Evolutionary conservation across 441 rosid species (phyloP), one percentile per base, ranked within the genome.

Genomic region (Populus tomentosa): DNA sequence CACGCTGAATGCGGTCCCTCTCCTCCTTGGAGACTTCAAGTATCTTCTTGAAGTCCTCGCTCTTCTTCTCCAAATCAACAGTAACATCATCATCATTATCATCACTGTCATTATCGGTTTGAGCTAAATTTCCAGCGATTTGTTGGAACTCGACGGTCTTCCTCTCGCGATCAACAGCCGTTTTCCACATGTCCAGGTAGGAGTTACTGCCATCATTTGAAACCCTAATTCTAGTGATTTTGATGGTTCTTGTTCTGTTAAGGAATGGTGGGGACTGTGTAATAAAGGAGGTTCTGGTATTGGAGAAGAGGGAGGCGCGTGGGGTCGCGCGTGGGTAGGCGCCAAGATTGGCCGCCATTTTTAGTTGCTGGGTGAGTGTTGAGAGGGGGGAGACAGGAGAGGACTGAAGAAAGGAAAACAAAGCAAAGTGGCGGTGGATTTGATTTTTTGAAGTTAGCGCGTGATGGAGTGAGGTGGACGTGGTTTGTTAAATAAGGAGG

Each of bases 171-270:
- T 92, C 92, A 59, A 81, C 85, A 4, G 98, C 95, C 77, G 82
- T 92, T 84, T 78, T 89, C 99, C 99, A 92, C 97, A 91, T 93
- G 78, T 86, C 83, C 61, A 95, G 88, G 81, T 95, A 93, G 20
- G 98, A 91, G 40, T 84, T 87, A 5, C 82, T 86, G 5, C 82
- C 84, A 42, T 85, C 86, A 21, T 79, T 84, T 1, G 85, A 75
- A 80, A 75, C 92, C 83, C 89, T 84, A 56, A 88, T 59, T 77
- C 79, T 75, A n/a, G 68, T 73, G 36, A 40, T 71, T 46, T 59
- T 65, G 0, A 62, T 4, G 8, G 24, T 63, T 13, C 77, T 61
- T 6, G 67, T 38, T 26, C 7, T 80, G 3, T 18, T 36, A 35
- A 16, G 2, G 14, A 36, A 16, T 5, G 40, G 69, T 0, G 40